phyloP scores from a whole-genome alignment of 2,329 filamentous ascomycete species.

The Xylaria sp. region DNA sequence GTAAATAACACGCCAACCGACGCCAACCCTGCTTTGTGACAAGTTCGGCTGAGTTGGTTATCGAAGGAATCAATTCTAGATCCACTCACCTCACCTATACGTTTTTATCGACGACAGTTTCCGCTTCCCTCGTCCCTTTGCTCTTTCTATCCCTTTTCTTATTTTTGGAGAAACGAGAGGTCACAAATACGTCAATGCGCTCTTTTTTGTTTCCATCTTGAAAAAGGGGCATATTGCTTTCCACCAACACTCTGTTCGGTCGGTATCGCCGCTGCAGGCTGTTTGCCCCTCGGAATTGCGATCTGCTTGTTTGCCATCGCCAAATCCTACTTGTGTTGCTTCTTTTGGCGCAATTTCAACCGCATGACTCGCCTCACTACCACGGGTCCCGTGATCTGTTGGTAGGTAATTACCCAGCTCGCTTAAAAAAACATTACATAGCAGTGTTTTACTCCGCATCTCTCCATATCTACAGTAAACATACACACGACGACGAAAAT shows the following conservation, averaged over 20 bases:
- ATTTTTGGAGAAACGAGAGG: neutral
- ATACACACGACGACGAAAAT: conserved; percentile 50
- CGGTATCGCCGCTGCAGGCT: conserved; percentile 22
- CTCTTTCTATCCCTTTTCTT: neutral
- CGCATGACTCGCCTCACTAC: conserved; percentile 29
- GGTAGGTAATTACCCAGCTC: conserved; percentile 2
- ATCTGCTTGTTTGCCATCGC: conserved; percentile 15
- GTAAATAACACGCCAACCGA: neutral
- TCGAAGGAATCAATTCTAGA: conserved; percentile 1
- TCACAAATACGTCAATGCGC: neutral
- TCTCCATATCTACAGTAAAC: conserved; percentile 11
- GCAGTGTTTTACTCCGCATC: conserved; percentile 26
- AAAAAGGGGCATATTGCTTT: neutral
- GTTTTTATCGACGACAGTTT: neutral
- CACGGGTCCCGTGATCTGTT: conserved; percentile 18
- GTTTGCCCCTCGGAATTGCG: conserved; percentile 7
- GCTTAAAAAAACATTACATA: conserved; percentile 21
- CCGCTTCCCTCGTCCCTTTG: neutral
- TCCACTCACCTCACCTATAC: neutral
- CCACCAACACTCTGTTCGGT: conserved; percentile 5
- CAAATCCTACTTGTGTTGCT: conserved; percentile 5
- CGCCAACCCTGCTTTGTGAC: conserved; percentile 1
- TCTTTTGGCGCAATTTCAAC: conserved; percentile 12
- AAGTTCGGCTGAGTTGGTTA: neutral
- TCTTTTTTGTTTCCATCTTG: neutral